These are phyloP conservation scores for Globisporangium solare DNA, from an alignment of 352 stramenopile species.

Conservation along the genomic window DNA sequence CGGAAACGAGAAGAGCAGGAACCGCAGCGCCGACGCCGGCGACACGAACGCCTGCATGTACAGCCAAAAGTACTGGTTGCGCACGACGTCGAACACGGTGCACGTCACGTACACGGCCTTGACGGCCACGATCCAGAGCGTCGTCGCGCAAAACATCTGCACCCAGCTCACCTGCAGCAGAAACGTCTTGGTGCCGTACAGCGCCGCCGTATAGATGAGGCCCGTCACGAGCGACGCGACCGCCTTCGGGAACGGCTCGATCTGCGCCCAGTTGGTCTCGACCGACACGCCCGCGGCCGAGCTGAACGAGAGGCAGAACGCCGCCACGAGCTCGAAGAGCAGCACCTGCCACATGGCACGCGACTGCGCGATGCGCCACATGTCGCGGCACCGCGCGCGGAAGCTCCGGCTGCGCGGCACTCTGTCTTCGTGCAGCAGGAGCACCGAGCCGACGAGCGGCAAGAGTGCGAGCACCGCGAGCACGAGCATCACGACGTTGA, in stretches of 20 bases:
- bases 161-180: slow-evolving; percentile 52
- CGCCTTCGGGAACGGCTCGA: slow-evolving; percentile 45
- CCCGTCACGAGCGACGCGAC: slow-evolving; percentile 44
- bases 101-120: slow-evolving; percentile 35
- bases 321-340: slow-evolving; percentile 55
- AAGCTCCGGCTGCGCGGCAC: slow-evolving; percentile 17
- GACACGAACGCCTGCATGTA: slow-evolving; percentile 52
- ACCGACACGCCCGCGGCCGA: slow-evolving; percentile 45
- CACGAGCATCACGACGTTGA: slow-evolving; percentile 35
- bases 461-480: slow-evolving; percentile 30
- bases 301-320: slow-evolving; percentile 49
- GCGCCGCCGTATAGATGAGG: slow-evolving; percentile 47
- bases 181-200: slow-evolving; percentile 53
- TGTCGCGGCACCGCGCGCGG: slow-evolving; percentile 28
- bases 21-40: slow-evolving; percentile 46
- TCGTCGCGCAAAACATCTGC: slow-evolving; percentile 41
- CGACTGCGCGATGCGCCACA: slow-evolving; percentile 62
- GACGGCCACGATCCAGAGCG: slow-evolving; percentile 49
- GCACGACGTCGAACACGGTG: slow-evolving; percentile 55
- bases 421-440: slow-evolving; percentile 52
- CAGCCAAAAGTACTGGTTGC: slow-evolving; percentile 67
- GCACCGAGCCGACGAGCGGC: slow-evolving; percentile 40
- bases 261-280: slow-evolving; percentile 50
- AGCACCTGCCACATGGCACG: slow-evolving; percentile 76
- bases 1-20: slow-evolving; percentile 42